Base-by-base conservation (phyloP, 169 alveolate genomes). In the Cyclospora cayetanensis region DNA sequence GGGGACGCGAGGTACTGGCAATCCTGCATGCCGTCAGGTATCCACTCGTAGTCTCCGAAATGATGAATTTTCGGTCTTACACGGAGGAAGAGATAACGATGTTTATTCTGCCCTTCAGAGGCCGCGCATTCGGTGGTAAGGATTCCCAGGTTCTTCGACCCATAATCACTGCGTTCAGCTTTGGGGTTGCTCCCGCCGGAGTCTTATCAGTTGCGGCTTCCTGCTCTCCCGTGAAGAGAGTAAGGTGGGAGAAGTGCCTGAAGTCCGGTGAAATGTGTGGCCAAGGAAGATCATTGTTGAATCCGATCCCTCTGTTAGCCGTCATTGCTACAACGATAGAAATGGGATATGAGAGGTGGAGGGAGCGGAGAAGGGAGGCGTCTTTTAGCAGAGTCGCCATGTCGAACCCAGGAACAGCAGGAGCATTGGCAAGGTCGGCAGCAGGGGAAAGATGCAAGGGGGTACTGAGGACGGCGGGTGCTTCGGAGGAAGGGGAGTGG, bases 111-210 rank as follows among this genome's bases (percentile, higher is more conserved):
- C 96, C 95, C 27, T 93, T 90, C 15, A 99, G 94, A 0, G 99
- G 99, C 29, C 96, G 94, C 39, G 46, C 79, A 39, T 90, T 88
- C 66, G 91, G 93, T 0, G 99, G 99, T 34, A 98, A 91, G 50
- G 98, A 95, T 53, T 97, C 99, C 98, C 99, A 99, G 35, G 99
- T 98, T 70, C 95, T 97, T 87, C 99, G 96, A 0, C 99, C 99
- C 99, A 98, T 97, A 37, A 98, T 95, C 39, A 98, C 97, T 31
- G 98, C 98, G 91, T 98, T 98, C 41, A 60, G 4, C 9, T 34
- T 4, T 1, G 74, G 92, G 93, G 90, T 43, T 70, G 43, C 74
- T 52, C 66, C 53, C 29, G 89, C 7, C 93, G 95, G 60, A 37
- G 93, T 37, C 82, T 90, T 31, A 60, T 55, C 42, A 25, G 35